Evolutionary conservation across 805 yeast genomes (phyloP), one percentile per base, ranked within the genome.

Genomic region (Candida xiaguanensis): DNA sequence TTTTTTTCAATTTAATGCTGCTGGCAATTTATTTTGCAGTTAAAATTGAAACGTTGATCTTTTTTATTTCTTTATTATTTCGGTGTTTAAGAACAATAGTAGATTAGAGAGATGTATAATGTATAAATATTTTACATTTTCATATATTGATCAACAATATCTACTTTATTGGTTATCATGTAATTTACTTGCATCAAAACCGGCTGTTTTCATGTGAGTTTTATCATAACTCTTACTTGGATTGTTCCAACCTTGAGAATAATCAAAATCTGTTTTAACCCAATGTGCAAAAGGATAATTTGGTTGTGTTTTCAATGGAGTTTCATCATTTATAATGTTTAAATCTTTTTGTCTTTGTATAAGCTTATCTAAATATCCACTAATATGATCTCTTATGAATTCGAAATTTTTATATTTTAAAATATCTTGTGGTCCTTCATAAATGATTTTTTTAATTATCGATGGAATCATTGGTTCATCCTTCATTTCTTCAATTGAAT

Each of bases 391-490:
- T 55, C 84, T 70, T 50, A 78, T 72, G 33, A 69, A 49, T 36
- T 67, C 78, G 48, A 81, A 82, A 47, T 72, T 72, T 54, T 82
- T 82, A 59, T 82, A 83, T 53, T 77, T 76, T 52, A 77, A 59
- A 43, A 82, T 82, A 36, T 72, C 74, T 45, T 75, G 79, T 8
- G 88, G 87, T 0, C 78, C 87, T 55, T 82, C 87, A 45, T 62
- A 75, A 24, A 82, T 62, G 36, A 80, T 77, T 49, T 79, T 81
- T 52, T 74, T 73, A 35, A 82, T 56, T 35, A 82, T 85, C 2
- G 95, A 83, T 3, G 95, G 82, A 35, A 90, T 82, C 41, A 87
- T 58, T 1, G 86, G 78, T 46, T 83, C 95, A 16, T 86, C 95
- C 49, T 82, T 85, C 63, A 80, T 76, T 41, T 85, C 91, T 28